Percentiles rank a stretch among this genome's conserved stretches.
Conservation (phyloP, 257 asterid species). For the Phtheirospermum japonicum region DNA sequence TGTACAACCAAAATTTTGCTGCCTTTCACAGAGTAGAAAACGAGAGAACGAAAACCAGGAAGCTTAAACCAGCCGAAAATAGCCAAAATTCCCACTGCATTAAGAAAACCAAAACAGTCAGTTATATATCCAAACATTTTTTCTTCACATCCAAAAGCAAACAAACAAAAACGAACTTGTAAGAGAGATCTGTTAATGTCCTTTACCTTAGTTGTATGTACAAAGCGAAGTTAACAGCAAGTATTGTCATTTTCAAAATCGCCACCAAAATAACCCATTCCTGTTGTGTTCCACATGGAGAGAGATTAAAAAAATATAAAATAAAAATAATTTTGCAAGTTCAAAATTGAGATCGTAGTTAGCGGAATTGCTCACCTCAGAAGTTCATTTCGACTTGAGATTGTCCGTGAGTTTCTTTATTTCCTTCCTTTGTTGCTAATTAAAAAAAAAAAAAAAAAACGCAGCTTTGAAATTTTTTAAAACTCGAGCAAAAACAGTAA, state of each 20-base stretch:
- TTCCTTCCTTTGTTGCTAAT: conserved; percentile 45
- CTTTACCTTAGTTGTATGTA: conserved; percentile 18
- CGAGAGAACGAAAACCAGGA: too few relatives aligned
- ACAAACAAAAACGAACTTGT: background rate
- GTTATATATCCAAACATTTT: too few relatives aligned
- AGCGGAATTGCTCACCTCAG: conserved; percentile 27
- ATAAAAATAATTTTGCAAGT: background rate
- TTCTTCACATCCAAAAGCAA: too few relatives aligned
- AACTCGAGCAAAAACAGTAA: conserved; percentile 5
- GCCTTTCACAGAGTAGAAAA: too few relatives aligned
- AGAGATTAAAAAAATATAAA: background rate
- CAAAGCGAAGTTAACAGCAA: background rate
- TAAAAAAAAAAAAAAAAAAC: conserved; percentile 10
- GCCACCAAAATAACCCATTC: background rate
- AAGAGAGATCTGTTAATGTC: background rate
- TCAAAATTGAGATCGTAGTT: background rate
- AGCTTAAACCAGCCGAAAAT: too few relatives aligned
- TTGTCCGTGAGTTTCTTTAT: conserved; percentile 26
- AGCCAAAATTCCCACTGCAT: too few relatives aligned
- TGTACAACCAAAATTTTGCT: too few relatives aligned
- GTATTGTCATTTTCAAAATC: conserved; percentile 1
- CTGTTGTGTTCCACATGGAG: background rate
- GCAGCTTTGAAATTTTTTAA: background rate
- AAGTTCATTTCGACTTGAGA: conserved; percentile 40
- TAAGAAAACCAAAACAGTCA: too few relatives aligned